A percentile compares a stretch with the other conserved stretches of the same genome.
Conservation (phyloP, 208 protist genomes). For the Angomonas deanei region DNA sequence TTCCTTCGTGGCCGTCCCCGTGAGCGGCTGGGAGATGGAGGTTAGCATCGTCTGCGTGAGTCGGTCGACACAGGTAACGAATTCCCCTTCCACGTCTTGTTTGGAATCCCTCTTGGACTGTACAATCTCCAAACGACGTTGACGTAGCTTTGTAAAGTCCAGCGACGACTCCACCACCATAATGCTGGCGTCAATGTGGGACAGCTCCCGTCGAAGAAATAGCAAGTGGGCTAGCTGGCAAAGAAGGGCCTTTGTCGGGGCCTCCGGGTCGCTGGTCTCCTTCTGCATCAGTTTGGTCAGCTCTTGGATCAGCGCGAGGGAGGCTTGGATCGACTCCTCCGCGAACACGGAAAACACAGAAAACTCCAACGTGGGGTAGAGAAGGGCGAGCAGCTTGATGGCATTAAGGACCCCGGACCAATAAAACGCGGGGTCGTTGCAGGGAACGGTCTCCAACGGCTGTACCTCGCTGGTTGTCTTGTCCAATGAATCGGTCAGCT, state of each 20-base stretch:
- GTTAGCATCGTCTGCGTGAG: constrained; percentile 51
- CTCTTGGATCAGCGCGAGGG: constrained; percentile 49
- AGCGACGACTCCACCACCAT: constrained; percentile 74
- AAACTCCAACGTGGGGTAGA: constrained; percentile 82
- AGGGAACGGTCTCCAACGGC: background rate
- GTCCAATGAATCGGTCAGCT: constrained; percentile 9
- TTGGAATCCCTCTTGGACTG: constrained; percentile 81
- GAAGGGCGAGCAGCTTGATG: constrained; percentile 50
- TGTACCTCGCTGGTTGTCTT: background rate
- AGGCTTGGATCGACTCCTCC: constrained; percentile 74
- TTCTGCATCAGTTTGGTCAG: constrained; percentile 49
- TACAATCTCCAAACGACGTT: constrained; percentile 62
- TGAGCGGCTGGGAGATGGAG: constrained; percentile 40
- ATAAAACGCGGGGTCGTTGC: constrained; percentile 18
- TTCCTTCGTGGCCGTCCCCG: constrained; percentile 40
- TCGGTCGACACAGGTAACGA: constrained; percentile 49
- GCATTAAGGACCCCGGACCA: constrained; percentile 51
- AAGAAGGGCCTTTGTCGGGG: constrained; percentile 38
- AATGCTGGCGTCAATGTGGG: constrained; percentile 75
- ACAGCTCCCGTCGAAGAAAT: constrained; percentile 65
- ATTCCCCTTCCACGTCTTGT: constrained; percentile 70
- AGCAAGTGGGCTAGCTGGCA: constrained; percentile 73
- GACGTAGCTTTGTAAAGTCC: constrained; percentile 56
- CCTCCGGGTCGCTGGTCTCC: constrained; percentile 11
- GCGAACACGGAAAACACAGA: constrained; percentile 84